Conservation (phyloP, 1,284 basidiomycete species). For the Fomes fomentarius region DNA sequence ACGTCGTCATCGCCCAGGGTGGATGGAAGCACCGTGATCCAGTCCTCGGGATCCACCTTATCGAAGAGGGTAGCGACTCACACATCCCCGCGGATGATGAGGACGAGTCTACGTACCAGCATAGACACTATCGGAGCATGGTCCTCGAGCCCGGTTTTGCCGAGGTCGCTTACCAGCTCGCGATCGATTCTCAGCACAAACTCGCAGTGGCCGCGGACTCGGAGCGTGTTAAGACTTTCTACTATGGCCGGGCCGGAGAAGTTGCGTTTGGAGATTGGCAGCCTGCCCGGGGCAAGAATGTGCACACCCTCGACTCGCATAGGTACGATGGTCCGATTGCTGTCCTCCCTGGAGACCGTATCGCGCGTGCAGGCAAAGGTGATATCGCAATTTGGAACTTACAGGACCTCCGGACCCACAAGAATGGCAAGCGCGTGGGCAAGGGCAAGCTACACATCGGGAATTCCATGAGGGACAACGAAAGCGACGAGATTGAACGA, state of each 20-base stretch:
- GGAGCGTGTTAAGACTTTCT: constrained; percentile 27
- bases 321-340: constrained; percentile 33
- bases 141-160: constrained; percentile 2
- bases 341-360: constrained; percentile 27
- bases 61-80: constrained; percentile 16
- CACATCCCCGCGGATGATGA: background rate
- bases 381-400: constrained; percentile 37
- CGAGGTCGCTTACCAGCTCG: constrained; percentile 3
- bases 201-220: constrained; percentile 24
- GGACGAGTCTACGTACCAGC: background rate
- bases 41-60: constrained; percentile 29
- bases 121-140: background rate
- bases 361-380: constrained; percentile 37
- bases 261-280: constrained; percentile 11
- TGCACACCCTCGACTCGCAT: constrained; percentile 37
- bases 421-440: constrained; percentile 6
- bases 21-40: constrained; percentile 41
- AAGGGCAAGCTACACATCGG: constrained; percentile 19
- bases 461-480: constrained; percentile 32
- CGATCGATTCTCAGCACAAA: constrained; percentile 13
- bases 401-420: constrained; percentile 35
- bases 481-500: constrained; percentile 33
- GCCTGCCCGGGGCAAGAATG: constrained; percentile 12
- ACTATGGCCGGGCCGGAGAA: constrained; percentile 7
- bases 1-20: constrained; percentile 29